Base-by-base conservation (phyloP, 441 rosid species). In the Euphorbia corollata region DNA sequence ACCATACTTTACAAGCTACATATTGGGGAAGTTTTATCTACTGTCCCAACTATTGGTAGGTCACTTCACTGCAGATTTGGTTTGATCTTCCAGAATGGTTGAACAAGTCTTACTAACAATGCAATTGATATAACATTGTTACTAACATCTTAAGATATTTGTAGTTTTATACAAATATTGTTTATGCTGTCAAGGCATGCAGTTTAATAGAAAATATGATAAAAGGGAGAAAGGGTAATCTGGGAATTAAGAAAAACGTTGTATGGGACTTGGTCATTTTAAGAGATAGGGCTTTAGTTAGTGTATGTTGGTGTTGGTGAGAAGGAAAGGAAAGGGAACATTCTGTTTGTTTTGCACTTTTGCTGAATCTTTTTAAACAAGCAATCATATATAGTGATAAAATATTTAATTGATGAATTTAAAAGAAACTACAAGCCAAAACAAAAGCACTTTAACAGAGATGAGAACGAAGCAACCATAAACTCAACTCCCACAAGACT, bases 1-100 rank as follows among this genome's bases (percentile, higher is more conserved):
- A 93, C 97, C 27, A 85, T 90, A 72, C 85, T 93, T 30, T 93
- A 93, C 88, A 93, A 93, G 82, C 87, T 90, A 60, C 98, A 90
- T 76, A 90, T 90, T 47, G 98, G 98, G 63, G 97, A 93, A 82
- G 98, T 93, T 69, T 75, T 93, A 18, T 93, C 98, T 8, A 90
- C 98, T 45, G 98, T 93, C 68, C 98, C 97, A 67, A 93, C 97
- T 0, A 93, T 93, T 36, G 97, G 97, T 93, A 71, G 50, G 80
- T 65, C 61, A 18, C 18, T 51, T 23, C 56, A 6, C n/a, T 64
- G 2, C 15, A 27, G n/a, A 10, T 32, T 10, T 68, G 16, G 5
- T 50, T 50, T 18, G 19, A 20, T 24, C 22, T 59, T 12, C 27
- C 19, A 62, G 20, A n/a, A 24, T 18, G 22, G 22, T 6, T 54